Base-by-base conservation (phyloP, 2,329 filamentous ascomycete species). In the Botrytis porri region DNA sequence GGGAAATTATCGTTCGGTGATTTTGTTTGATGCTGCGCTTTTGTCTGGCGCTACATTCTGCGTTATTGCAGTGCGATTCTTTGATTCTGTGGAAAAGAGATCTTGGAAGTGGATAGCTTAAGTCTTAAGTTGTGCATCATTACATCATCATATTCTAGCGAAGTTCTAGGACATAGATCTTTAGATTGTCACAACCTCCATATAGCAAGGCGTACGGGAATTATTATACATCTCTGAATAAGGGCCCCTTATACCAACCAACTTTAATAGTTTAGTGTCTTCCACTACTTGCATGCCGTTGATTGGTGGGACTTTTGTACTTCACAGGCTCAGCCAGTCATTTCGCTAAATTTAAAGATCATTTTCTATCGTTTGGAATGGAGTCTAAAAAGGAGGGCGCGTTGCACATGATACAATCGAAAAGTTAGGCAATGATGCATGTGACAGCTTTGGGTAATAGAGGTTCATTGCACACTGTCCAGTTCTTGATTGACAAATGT, bases 41-140 rank as follows among this genome's bases (percentile, higher is more conserved):
- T 76, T 85, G 60, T 78, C 80, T 69, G 82, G 80, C 7, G 83
- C 83, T 8, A 81, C 81, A 1, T 64, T 80, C 32, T 84, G 83
- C 73, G 82, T 83, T 32, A 76, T 82, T 18, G 83, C 82, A 0
- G 84, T 86, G 75, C 80, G 86, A 54, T 83, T 83, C 77, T 80
- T 81, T 25, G 82, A 84, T 76, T 78, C 80, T 1, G 79, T 76
- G 3, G 78, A 82, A 71, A 82, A 81, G 51, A 82, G 80, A 72
- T 78, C 77, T 22, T 84, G 82, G 82, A 83, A 78, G 75, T 83
- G 83, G 81, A 81, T 81, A 77, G 82, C 83, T 6, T 77, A 74
- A 35, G 12, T 20, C 83, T 6, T 77, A 74, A 35, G 12, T 20
- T 32, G 14, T 43, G 14, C n/a, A 57, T 54, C n/a, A 20, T 22